These are phyloP conservation scores for Vaccinium vitisidaea DNA, from an alignment of 148 eudicot genomes.

Conservation along the genomic window DNA sequence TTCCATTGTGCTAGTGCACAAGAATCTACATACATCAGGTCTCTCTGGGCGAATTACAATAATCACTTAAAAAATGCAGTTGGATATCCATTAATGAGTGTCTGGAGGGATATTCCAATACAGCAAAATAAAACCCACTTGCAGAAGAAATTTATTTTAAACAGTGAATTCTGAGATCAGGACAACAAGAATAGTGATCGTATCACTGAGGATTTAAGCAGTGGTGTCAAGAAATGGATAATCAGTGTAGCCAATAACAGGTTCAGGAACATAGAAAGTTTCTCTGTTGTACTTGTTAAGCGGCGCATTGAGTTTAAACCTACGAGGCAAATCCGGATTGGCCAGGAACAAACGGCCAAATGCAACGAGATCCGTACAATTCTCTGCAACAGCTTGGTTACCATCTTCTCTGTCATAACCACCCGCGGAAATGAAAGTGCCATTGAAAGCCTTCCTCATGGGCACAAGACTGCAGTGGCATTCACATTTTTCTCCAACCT, in stretches of 20 bases:
- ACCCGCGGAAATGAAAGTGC: conserved; percentile 39
- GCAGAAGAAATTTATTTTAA: not conserved
- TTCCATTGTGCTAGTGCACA: too few relatives aligned
- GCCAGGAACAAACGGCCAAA: conserved; percentile 40
- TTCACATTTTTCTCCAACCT: conserved; percentile 18
- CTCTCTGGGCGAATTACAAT: not conserved
- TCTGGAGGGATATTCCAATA: not conserved
- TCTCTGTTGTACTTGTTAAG: conserved; percentile 39
- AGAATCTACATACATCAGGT: too few relatives aligned
- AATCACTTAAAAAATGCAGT: too few relatives aligned
- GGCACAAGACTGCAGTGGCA: conserved; percentile 20
- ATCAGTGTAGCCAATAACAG: conserved; percentile 48
- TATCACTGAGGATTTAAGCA: not conserved
- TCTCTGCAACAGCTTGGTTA: conserved; percentile 28
- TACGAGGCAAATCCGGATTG: conserved; percentile 39
- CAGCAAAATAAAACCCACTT: not conserved
- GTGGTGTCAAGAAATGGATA: conserved; percentile 40
- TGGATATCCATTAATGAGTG: too few relatives aligned
- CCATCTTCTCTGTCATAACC: conserved; percentile 38
- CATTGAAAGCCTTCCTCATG: conserved; percentile 33
- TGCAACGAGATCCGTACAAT: conserved; percentile 30
- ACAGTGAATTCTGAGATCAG: not conserved
- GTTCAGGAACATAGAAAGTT: conserved; percentile 39
- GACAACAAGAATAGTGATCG: not conserved
- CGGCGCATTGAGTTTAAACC: conserved; percentile 19